phyloP scores from a whole-genome alignment of 2,329 filamentous ascomycete genomes.

The Ceratocystis ficicola region DNA sequence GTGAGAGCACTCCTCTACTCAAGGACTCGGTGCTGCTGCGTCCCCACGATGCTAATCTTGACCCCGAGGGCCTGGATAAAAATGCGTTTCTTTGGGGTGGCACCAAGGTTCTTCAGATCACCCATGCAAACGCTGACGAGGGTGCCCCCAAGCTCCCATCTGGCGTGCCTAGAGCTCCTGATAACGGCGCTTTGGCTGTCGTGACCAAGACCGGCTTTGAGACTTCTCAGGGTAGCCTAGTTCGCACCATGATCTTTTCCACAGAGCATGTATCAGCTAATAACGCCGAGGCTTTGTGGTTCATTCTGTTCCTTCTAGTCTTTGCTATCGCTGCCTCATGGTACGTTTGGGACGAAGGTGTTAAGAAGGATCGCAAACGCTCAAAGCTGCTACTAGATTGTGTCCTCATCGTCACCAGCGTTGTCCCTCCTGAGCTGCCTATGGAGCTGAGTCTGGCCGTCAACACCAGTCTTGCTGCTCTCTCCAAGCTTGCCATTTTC shows the following conservation, averaged over 20 bases:
- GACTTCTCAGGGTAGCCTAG: conserved; percentile 92
- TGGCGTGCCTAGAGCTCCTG: conserved; percentile 71
- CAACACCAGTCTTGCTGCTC: conserved; percentile 87
- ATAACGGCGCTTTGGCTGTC: conserved; percentile 85
- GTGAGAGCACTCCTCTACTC: conserved; percentile 89
- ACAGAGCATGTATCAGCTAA: conserved; percentile 98
- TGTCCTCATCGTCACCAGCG: conserved; percentile 91
- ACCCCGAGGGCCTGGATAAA: conserved; percentile 88
- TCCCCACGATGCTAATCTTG: conserved; percentile 65
- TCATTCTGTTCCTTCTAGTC: conserved; percentile 90
- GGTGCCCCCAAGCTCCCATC: conserved; percentile 59
- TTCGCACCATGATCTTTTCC: conserved; percentile 99
- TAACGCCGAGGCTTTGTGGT: conserved; percentile 89
- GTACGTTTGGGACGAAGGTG: conserved; percentile 98
- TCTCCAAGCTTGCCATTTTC: conserved; percentile 94
- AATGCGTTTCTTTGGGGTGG: conserved; percentile 93
- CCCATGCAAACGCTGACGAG: conserved; percentile 69
- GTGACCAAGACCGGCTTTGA: conserved; percentile 97
- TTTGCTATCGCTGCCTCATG: conserved; percentile 96
- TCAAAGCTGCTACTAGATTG: conserved; percentile 96
- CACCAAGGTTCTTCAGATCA: conserved; percentile 92
- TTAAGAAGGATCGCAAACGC: conserved; percentile 84
- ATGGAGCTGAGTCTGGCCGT: conserved; percentile 97
- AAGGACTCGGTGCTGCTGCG: conserved; percentile 93
- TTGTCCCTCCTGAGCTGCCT: conserved; percentile 93